Evolutionary conservation across 345 rosid species (phyloP).

Genomic region (Populus pruinosa): DNA sequence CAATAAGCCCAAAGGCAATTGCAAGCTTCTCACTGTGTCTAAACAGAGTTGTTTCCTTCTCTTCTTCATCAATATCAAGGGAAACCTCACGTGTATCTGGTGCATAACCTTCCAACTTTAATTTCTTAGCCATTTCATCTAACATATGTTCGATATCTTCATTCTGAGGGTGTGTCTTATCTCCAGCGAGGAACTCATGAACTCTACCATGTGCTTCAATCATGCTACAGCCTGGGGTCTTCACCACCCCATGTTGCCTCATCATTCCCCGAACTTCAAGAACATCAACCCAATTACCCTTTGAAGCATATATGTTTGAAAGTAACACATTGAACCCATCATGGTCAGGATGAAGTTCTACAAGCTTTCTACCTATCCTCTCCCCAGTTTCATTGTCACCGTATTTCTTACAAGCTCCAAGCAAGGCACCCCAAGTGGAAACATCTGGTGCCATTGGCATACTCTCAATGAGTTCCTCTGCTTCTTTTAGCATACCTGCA

Average conservation of each 20-base stretch:
- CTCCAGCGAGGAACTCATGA: constrained; percentile 53
- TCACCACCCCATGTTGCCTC: constrained; percentile 44
- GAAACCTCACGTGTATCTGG: constrained; percentile 43
- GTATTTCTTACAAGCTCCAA: constrained; percentile 55
- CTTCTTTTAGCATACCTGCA: constrained; percentile 55
- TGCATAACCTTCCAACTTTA: constrained; percentile 45
- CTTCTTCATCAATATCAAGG: constrained; percentile 52
- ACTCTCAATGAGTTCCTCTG: constrained; percentile 48
- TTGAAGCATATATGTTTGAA: constrained; percentile 57
- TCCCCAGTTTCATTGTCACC: constrained; percentile 51
- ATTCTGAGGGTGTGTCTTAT: constrained; percentile 37
- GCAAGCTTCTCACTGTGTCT: constrained; percentile 59
- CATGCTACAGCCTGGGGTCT: constrained; percentile 60
- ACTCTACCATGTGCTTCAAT: constrained; percentile 46
- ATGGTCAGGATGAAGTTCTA: constrained; percentile 55
- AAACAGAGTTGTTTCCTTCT: constrained; percentile 45
- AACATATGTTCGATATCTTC: constrained; percentile 41
- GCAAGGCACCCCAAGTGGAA: constrained; percentile 69
- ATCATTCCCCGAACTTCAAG: constrained; percentile 45
- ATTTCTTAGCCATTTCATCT: constrained; percentile 38
- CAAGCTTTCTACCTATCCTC: constrained; percentile 53
- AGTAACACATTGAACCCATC: constrained; percentile 56
- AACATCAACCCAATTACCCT: constrained; percentile 54
- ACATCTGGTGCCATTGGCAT: constrained; percentile 68
- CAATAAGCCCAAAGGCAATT: constrained; percentile 47